These are phyloP conservation scores for Cenchrus purpureus DNA, from an alignment of 176 grass and related monocot genomes.

Conservation along the genomic window DNA sequence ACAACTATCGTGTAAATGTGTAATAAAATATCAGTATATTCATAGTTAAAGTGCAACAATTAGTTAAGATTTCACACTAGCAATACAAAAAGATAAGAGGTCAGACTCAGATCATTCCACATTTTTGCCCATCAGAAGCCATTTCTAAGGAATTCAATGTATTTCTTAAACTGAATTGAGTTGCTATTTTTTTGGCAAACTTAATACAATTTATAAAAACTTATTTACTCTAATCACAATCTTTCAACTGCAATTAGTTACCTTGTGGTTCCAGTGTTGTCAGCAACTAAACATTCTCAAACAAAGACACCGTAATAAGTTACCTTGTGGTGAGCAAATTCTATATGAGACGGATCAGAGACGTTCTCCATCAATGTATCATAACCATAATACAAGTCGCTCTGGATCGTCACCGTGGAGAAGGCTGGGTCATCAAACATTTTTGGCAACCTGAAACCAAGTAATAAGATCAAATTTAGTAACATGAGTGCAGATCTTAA, in stretches of 20 bases:
- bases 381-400: constrained; percentile 92
- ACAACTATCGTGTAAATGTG: background rate
- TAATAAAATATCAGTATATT: background rate
- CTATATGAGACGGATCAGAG: constrained; percentile 95
- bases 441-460: constrained; percentile 72
- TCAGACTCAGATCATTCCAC: background rate
- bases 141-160: background rate
- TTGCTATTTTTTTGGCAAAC: background rate
- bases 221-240: background rate
- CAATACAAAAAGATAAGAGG: background rate
- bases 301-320: background rate
- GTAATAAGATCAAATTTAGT: background rate
- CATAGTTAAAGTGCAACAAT: constrained; percentile 2
- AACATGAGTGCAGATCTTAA: background rate
- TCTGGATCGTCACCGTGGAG: constrained; percentile 94
- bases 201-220: background rate
- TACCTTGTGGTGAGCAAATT: constrained; percentile 99
- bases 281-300: background rate
- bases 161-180: background rate
- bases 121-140: background rate
- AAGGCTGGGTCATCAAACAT: constrained; percentile 84
- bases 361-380: constrained; percentile 98
- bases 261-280: background rate
- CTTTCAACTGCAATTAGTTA: background rate
- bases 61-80: background rate